Evolutionary conservation across 306 rosid species (phyloP), one percentile per base, ranked within the genome.

Genomic region (Castanea crenata): DNA sequence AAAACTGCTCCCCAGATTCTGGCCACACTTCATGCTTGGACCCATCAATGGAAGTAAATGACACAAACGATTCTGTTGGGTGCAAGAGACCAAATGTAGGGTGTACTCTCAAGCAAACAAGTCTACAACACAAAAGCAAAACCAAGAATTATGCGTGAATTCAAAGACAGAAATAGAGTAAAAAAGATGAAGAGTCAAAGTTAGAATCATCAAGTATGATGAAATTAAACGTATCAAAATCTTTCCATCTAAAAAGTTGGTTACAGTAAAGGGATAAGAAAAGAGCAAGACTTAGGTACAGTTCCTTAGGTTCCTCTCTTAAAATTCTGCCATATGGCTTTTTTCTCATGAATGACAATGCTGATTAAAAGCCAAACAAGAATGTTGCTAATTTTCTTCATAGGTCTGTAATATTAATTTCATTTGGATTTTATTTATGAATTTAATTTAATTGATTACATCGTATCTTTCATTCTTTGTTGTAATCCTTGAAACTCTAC

Each of bases 61-160:
- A 87, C 69, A 94, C 84, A 78, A 86, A 74, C 71, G 97, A 91
- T 71, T 94, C 93, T 27, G 92, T 16, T 0, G 98, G 98, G 83
- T 94, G 97, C 84, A 91, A 71, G 74, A 92, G 90, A 73, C 23
- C 68, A 84, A 94, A 94, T 82, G 85, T 88, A 18, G 98, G 98
- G 82, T 94, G 98, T 62, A 94, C 90, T 89, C 98, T 86, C 76
- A 94, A 79, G 88, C 97, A 92, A 59, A 94, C 98, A 92, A 92
- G 76, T 82, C 98, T 94, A 76, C 86, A 87, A 73, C 71, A 56
- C 41, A 70, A 61, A 82, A 58, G 64, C 35, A 73, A 62, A 23
- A 63, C 16, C 55, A 77, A 51, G n/a, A 14, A 55, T 38, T 51
- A 68, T 38, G 35, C 74, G 81, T 41, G 10, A 32, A 54, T 70